Evolutionary conservation across 1,284 basidiomycete genomes (phyloP), one percentile per base, ranked within the genome.

Genomic region (Melampsora americana): DNA sequence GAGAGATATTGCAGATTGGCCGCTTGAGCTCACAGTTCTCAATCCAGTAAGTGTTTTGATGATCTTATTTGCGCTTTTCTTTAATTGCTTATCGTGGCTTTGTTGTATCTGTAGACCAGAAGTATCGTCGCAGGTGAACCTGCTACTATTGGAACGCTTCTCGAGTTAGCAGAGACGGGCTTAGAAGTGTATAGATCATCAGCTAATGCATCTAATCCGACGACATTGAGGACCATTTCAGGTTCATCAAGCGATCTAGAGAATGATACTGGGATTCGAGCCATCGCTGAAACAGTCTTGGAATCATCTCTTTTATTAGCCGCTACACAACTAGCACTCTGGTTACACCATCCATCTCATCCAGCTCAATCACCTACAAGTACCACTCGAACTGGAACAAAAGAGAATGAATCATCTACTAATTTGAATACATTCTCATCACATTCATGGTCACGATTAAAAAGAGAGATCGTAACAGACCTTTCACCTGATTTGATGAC

Each of bases 91-190:
- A 28, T 30, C 4, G 61, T 64, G 18, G 50, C 53, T 30, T 56
- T 60, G 60, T 23, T 62, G 61, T 23, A 11, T 35, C 32, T 71
- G 5, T 20, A 75, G 72, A 75, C 65, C 9, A 66, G 72, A 61
- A 67, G 65, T 39, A 67, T 75, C 50, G 72, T 60, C n/a, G 65
- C 59, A 44, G 65, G 72, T 48, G 72, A 75, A 59, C 65, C 65
- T 18, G 72, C 72, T 30, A 75, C 65, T 1, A 61, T 75, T 56
- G 72, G 72, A 30, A 75, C 72, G 16, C 42, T 75, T 30, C 67
- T 75, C 39, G 72, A 75, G 44, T 30, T 75, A 28, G 72, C 72
- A 20, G 72, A 75, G 48, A 75, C 65, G 46, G 67, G 72, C 28
- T 48, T 75, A 11, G 72, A 75, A 48, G 67, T 67, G 26, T 67